These are phyloP conservation scores for Effrenium voratum DNA, from an alignment of 73 alveolate species.

Conservation along the genomic window DNA sequence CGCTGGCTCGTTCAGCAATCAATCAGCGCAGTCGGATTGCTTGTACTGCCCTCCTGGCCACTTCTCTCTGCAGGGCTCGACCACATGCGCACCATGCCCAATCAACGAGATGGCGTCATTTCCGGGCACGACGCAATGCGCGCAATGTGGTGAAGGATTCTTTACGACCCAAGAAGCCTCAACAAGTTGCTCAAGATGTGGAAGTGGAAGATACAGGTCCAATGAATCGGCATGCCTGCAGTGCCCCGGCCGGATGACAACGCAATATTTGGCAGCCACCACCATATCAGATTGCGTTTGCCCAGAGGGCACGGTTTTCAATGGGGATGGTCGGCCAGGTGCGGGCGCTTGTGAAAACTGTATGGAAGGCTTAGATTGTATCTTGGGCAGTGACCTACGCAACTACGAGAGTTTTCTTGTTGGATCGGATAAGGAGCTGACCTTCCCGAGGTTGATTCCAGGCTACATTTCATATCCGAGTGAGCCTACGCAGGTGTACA, in stretches of 20 bases:
- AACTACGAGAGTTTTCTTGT: constrained; percentile 11
- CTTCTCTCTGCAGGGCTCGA: constrained; percentile 38
- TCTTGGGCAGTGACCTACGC: constrained; percentile 81
- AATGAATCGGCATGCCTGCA: neutral
- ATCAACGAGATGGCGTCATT: constrained; percentile 26
- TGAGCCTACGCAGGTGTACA: neutral
- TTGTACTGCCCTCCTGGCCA: constrained; percentile 15
- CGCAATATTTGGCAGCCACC: constrained; percentile 30
- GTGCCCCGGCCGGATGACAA: constrained; percentile 32
- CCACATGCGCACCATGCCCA: constrained; percentile 10
- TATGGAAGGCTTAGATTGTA: constrained; percentile 51
- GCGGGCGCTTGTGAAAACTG: constrained; percentile 13
- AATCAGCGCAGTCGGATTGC: constrained; percentile 54
- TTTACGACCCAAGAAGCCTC: neutral
- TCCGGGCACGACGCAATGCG: constrained; percentile 18
- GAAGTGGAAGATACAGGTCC: neutral
- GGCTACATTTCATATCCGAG: constrained; percentile 19
- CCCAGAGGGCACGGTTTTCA: neutral
- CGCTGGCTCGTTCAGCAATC: constrained; percentile 54
- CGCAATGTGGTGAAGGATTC: constrained; percentile 16
- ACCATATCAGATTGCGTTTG: constrained; percentile 19
- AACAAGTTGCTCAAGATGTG: constrained; percentile 39
- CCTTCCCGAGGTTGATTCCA: neutral
- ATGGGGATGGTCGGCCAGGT: constrained; percentile 15
- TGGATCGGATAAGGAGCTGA: neutral